Evolutionary conservation across 805 yeast species (phyloP).

Genomic region (Ogataea pini): DNA sequence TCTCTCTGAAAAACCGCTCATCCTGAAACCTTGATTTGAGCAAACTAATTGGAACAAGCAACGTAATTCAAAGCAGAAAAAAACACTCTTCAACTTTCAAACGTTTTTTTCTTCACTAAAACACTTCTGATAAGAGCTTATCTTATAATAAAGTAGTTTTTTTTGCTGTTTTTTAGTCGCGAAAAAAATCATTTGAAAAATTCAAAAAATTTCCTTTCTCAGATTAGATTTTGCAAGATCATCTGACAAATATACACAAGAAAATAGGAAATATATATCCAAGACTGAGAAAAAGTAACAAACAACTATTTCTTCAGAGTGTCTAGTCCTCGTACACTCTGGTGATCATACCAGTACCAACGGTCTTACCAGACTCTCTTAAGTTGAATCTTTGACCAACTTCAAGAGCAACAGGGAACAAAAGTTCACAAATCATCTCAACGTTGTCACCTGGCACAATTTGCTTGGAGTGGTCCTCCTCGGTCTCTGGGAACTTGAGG

Average conservation of each 20-base stretch:
- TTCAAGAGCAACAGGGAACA: conserved; percentile 91
- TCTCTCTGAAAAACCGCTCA: neutral
- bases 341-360: conserved; percentile 97
- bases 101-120: too few species aligned
- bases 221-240: neutral
- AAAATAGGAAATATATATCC: conserved; percentile 2
- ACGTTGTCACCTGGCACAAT: conserved; percentile 98
- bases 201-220: neutral
- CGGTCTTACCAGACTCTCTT: conserved; percentile 99
- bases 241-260: neutral
- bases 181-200: neutral
- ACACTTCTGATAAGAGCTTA: too few species aligned
- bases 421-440: conserved; percentile 90
- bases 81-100: too few species aligned
- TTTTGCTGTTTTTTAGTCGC: too few species aligned
- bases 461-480: conserved; percentile 82
- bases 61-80: too few species aligned
- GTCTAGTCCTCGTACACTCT: conserved; percentile 43
- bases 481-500: conserved; percentile 81
- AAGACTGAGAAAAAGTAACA: conserved; percentile 1
- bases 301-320: neutral
- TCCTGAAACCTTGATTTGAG: neutral
- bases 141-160: too few species aligned
- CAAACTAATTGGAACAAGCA: neutral
- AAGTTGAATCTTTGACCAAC: conserved; percentile 97